Evolutionary conservation across 164 flowering plant genomes (phyloP), one percentile per base, ranked within the genome.

Genomic region (Nymphaea colorata): DNA sequence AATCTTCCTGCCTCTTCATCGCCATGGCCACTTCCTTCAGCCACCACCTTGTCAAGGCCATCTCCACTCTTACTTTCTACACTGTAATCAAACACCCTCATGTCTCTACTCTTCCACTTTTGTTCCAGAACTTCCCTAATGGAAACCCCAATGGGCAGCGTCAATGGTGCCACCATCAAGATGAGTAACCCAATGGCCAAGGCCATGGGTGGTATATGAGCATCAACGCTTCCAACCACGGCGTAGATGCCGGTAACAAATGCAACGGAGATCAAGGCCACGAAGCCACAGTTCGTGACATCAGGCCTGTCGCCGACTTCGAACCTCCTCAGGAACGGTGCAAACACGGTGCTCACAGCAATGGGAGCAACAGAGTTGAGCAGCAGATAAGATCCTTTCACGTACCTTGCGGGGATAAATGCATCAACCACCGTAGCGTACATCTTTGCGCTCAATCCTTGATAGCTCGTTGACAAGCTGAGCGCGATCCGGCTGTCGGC

Each of bases 371-470:
- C 36, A 1, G 95, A 76, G 73, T 86, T 91, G 5, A 89, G 73
- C 5, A 91, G 73, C 10, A 94, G 86, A 72, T 85, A 94, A 1
- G 71, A 89, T 69, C 66, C 79, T 45, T 66, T 44, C 0, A 3
- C n/a, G 6, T 74, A 70, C 0, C 71, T 45, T 14, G 65, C 64
- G 6, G 68, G 57, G 43, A 51, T 43, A 62, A 72, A 15, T 1
- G 18, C 78, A 36, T 77, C 79, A 0, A 82, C 89, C 0, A 82
- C 36, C 14, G 76, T 79, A 0, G 89, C 83, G 69, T 83, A 91
- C 47, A 94, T 68, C 67, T 86, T 84, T 0, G 96, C 90, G 18
- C 89, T 89, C 4, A 94, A 71, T 12, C 96, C 96, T 5, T 73
- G 70, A 67, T 91, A 94, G 69, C 96, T 88, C 0, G 93, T 83